A percentile compares a stretch with the other conserved stretches of the same genome.
Conservation (phyloP, 1,284 basidiomycete genomes). For the Cutaneotrichosporon sp. region DNA sequence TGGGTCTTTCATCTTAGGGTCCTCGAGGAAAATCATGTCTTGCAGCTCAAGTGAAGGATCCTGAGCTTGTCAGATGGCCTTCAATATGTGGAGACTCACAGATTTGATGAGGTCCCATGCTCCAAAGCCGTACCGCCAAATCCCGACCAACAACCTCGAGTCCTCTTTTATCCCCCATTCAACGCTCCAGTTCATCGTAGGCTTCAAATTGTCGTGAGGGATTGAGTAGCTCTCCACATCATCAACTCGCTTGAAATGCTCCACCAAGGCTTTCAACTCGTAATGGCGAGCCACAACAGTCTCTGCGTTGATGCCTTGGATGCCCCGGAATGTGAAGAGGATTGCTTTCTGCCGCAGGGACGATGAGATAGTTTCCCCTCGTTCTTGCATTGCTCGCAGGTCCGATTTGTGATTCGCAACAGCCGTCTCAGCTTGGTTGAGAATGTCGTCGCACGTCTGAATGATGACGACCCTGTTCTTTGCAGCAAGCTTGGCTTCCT, state of each 20-base stretch:
- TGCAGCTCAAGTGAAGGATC: constrained; percentile 76
- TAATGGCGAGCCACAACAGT: constrained; percentile 86
- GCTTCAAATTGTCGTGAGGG: constrained; percentile 86
- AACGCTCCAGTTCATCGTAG: constrained; percentile 92
- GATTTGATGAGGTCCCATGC: constrained; percentile 84
- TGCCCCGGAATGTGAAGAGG: constrained; percentile 80
- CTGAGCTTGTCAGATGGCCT: constrained; percentile 46
- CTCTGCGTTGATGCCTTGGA: constrained; percentile 94
- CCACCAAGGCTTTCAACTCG: constrained; percentile 83
- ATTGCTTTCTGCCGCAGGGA: constrained; percentile 68
- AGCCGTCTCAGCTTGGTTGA: constrained; percentile 76
- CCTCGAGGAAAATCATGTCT: constrained; percentile 96
- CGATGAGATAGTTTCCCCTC: constrained; percentile 66
- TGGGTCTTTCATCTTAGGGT: constrained; percentile 65
- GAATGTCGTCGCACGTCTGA: constrained; percentile 87
- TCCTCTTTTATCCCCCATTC: constrained; percentile 93
- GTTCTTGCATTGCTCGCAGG: constrained; percentile 66
- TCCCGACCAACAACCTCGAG: constrained; percentile 87
- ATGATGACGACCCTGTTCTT: constrained; percentile 92
- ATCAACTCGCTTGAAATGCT: constrained; percentile 61
- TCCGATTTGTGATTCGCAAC: constrained; percentile 77
- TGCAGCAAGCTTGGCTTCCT: constrained; percentile 85
- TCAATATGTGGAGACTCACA: constrained; percentile 17
- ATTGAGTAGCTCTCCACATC: constrained; percentile 77
- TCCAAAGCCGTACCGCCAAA: constrained; percentile 90